Conservation (phyloP, 768 basidiomycete genomes). For the Chalciporus chontae region DNA sequence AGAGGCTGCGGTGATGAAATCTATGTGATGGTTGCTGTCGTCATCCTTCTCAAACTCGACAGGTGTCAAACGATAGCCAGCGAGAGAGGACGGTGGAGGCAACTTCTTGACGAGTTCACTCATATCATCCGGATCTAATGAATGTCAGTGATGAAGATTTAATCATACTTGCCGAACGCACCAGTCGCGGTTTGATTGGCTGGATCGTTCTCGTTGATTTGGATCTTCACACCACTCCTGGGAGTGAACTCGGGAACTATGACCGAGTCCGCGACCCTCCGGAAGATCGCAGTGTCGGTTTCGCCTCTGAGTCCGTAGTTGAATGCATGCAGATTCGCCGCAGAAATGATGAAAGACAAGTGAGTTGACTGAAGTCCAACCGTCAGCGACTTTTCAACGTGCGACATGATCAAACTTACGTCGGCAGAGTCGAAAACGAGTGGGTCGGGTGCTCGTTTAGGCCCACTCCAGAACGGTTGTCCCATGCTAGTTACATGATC, state of each 20-base stretch:
- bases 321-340: constrained; percentile 94
- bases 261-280: constrained; percentile 78
- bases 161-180: constrained; percentile 10
- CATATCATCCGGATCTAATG: constrained; percentile 46
- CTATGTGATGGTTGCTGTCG: constrained; percentile 96
- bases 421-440: constrained; percentile 83
- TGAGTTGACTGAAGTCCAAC: constrained; percentile 62
- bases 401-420: constrained; percentile 45
- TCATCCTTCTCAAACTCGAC: constrained; percentile 99
- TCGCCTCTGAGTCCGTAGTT: constrained; percentile 97
- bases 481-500: constrained; percentile 89
- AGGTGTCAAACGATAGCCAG: constrained; percentile 92
- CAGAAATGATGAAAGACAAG: constrained; percentile 84
- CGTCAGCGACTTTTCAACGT: constrained; percentile 9
- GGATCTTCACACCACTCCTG: constrained; percentile 86
- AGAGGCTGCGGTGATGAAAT: constrained; percentile 97
- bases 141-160: constrained; percentile 3
- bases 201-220: constrained; percentile 91
- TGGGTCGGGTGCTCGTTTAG: constrained; percentile 94
- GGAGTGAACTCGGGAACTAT: constrained; percentile 92
- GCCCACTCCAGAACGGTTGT: constrained; percentile 98
- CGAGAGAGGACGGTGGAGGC: constrained; percentile 86
- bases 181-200: constrained; percentile 50
- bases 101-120: constrained; percentile 62
- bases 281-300: constrained; percentile 73